phyloP scores from a whole-genome alignment of 768 basidiomycete genomes.

The Tricholoma matsutake region DNA sequence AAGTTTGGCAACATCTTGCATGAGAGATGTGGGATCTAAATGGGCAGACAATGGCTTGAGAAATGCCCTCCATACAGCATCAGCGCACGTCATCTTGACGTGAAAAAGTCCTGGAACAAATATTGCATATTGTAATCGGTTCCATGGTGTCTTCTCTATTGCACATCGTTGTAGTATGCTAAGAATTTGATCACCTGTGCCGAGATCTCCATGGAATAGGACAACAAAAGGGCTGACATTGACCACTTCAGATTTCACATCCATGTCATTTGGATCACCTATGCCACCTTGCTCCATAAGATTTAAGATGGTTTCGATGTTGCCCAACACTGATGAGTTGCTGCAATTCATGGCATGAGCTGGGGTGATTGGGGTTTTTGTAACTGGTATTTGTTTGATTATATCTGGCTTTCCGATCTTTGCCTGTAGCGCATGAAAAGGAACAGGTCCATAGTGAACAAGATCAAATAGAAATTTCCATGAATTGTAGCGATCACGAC shows the following conservation, averaged over 20 bases:
- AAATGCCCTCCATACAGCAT: too few relatives aligned
- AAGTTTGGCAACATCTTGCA: constrained; percentile 18
- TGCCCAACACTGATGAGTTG: constrained; percentile 14
- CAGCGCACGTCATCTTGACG: too few relatives aligned
- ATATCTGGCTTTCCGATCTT: not conserved
- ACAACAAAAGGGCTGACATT: not conserved
- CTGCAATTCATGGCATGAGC: too few relatives aligned
- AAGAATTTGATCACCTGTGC: constrained; percentile 2
- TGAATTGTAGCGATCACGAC: too few relatives aligned
- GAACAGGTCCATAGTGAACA: too few relatives aligned
- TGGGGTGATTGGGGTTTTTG: not conserved
- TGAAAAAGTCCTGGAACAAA: too few relatives aligned
- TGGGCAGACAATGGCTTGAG: not conserved
- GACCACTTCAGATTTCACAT: not conserved
- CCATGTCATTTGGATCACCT: constrained; percentile 12
- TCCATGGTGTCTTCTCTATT: constrained; percentile 15
- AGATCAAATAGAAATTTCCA: not conserved
- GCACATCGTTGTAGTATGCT: constrained; percentile 2
- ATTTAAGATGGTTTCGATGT: constrained; percentile 13
- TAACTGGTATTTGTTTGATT: not conserved
- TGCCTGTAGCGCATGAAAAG: not conserved
- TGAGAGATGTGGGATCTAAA: constrained; percentile 15
- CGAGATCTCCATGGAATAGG: not conserved
- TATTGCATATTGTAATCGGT: constrained; percentile 6
- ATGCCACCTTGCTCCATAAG: constrained; percentile 17